Conservation (phyloP, 345 rosid genomes). For the Erodium maritimum region DNA sequence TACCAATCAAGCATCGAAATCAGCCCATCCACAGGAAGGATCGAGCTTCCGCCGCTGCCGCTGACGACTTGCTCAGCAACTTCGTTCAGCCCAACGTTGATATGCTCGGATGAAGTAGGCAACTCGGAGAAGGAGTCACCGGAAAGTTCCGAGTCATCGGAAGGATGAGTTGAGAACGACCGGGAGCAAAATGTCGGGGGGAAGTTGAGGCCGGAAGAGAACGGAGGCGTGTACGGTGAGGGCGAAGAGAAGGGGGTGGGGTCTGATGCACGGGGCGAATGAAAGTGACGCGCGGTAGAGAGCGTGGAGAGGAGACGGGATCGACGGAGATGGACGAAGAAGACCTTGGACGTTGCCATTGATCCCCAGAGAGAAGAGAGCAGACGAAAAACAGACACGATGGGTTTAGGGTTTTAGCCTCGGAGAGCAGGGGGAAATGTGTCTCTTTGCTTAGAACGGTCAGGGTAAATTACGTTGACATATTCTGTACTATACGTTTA, state of each 20-base stretch:
- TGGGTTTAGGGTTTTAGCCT: no score
- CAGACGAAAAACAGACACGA: no score
- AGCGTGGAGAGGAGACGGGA: slow-evolving; percentile 6
- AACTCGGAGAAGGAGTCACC: slow-evolving; percentile 9
- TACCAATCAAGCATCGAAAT: slow-evolving; percentile 55
- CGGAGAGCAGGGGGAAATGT: no score
- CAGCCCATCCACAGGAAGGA: slow-evolving; percentile 35
- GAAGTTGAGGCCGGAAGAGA: not conserved
- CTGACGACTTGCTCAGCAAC: slow-evolving; percentile 16
- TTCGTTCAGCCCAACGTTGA: slow-evolving; percentile 7
- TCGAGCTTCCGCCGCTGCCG: slow-evolving; percentile 19
- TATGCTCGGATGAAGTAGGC: slow-evolving; percentile 6
- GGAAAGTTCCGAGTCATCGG: no score
- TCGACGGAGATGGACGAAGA: not conserved
- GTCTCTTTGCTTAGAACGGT: no score
- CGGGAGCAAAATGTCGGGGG: slow-evolving; percentile 11
- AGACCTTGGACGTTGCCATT: not conserved
- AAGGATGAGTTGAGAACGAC: slow-evolving; percentile 20
- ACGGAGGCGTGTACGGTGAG: slow-evolving; percentile 1
- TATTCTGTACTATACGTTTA: no score
- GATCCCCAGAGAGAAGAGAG: not conserved
- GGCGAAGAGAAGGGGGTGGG: slow-evolving; percentile 2
- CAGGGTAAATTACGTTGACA: no score
- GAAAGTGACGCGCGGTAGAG: slow-evolving; percentile 4
- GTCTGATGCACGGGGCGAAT: not conserved